phyloP scores from a whole-genome alignment of 257 asterid species.

The Verbena officinalis region DNA sequence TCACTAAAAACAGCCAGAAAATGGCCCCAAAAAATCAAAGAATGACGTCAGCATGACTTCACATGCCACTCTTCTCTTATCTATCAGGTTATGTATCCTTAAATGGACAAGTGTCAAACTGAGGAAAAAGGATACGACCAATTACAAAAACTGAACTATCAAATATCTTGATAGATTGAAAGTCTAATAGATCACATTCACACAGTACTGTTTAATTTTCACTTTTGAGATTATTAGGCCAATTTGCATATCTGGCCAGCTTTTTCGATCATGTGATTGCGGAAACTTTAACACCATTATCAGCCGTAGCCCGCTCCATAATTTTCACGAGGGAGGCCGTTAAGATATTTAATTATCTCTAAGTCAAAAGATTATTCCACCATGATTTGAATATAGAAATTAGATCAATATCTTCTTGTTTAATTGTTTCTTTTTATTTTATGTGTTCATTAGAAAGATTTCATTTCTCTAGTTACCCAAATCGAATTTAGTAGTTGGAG shows the following conservation, averaged over 20 bases:
- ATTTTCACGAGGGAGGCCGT: slow-evolving; percentile 5
- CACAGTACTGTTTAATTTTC: neutral
- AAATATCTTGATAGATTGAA: slow-evolving; percentile 2
- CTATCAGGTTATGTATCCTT: neutral
- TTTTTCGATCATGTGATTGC: neutral
- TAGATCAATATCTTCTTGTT: too few relatives aligned
- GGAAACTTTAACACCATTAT: slow-evolving; percentile 7
- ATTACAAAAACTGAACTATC: neutral
- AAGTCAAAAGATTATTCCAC: too few relatives aligned
- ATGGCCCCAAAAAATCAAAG: slow-evolving; percentile 6
- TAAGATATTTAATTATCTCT: neutral
- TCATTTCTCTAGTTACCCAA: too few relatives aligned
- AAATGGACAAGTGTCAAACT: slow-evolving; percentile 21
- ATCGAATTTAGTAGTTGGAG: too few relatives aligned
- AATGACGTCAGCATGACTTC: neutral
- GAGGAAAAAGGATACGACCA: neutral
- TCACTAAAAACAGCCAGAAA: neutral
- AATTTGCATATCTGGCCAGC: slow-evolving; percentile 3
- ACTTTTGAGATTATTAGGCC: slow-evolving; percentile 17
- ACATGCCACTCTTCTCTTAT: neutral
- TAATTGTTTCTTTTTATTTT: too few relatives aligned
- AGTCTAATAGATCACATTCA: slow-evolving; percentile 12
- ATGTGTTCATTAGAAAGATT: too few relatives aligned
- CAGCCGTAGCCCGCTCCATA: neutral
- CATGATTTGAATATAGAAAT: too few relatives aligned